Evolutionary conservation across 2,329 filamentous ascomycete species (phyloP), one percentile per base, ranked within the genome.

Genomic region (Ceratocystis ficicola): DNA sequence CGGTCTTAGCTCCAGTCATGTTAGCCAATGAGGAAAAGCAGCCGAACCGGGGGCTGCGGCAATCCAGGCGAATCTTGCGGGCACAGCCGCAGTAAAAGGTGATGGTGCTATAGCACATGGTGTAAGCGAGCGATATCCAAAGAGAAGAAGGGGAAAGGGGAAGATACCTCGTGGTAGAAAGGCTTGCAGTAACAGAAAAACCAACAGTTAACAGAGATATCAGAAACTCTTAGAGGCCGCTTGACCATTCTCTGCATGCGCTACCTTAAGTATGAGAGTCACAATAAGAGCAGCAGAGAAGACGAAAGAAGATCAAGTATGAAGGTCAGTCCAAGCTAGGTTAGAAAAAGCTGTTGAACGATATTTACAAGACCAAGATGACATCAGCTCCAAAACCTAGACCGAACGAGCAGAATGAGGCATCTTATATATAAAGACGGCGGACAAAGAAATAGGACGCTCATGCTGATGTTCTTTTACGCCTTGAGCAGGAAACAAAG

Each of bases 71-170:
- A 32, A 52, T 28, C 55, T 66, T 62, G 44, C 44, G 44, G 28
- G 12, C 7, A 44, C 64, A 66, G 59, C 59, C 64, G 59, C 64
- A 66, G 32, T 52, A 55, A 25, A 41, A 62, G 44, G 44, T 62
- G 46, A 30, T 60, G 36, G 44, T 48, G 28, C 25, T 52, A 15
- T 62, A 55, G 57, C 64, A 66, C 64, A 66, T 66, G 46, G 30
- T 63, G 30, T 20, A 20, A 20, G 25, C 44, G n/a, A 17, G 57
- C 36, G 17, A 17, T 30, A 41, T 28, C 20, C 20, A 61, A 6
- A 61, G 15, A 32, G 28, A 2, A 20, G 28, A 12, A 22, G 12
- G 20, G 60, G 25, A 44, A 28, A 17, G 10, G 60, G 20, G 7
- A 30, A 32, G 15, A 36, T 59, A 59, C 52, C 28, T 63, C 4